Conservation (phyloP, 2,329 filamentous ascomycete genomes). For the Aspergillus melleus region DNA sequence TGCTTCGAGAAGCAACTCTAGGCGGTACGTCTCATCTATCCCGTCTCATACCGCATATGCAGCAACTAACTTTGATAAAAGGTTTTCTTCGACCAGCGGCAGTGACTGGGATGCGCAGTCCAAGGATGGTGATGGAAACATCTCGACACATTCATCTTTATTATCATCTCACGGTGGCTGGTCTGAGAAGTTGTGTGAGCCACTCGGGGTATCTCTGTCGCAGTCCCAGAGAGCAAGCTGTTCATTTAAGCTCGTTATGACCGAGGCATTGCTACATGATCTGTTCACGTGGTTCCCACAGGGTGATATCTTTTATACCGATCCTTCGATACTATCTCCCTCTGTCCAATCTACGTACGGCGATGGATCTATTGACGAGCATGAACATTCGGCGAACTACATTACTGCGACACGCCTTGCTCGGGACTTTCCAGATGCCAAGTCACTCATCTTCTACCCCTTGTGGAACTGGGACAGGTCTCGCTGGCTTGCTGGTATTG, state of each 20-base stretch:
- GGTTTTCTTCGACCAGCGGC: background rate
- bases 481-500: slow-evolving; percentile 33
- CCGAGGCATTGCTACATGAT: slow-evolving; percentile 18
- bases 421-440: slow-evolving; percentile 23
- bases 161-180: slow-evolving; percentile 11
- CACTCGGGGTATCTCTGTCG: slow-evolving; percentile 11
- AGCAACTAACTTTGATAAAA: background rate
- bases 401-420: slow-evolving; percentile 14
- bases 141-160: slow-evolving; percentile 7
- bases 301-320: slow-evolving; percentile 17
- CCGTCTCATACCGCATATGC: too few relatives aligned
- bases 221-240: background rate
- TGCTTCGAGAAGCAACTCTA: slow-evolving; percentile 19
- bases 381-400: slow-evolving; percentile 3
- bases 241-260: slow-evolving; percentile 1
- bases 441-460: slow-evolving; percentile 32
- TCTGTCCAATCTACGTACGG: background rate
- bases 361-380: background rate
- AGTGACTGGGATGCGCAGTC: slow-evolving; percentile 14
- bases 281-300: slow-evolving; percentile 17
- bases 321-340: background rate
- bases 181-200: slow-evolving; percentile 17
- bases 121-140: slow-evolving; percentile 2
- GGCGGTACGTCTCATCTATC: slow-evolving; percentile 15
- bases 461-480: slow-evolving; percentile 37